These are phyloP conservation scores for Dinochytrium kinnereticum DNA, from an alignment of 371 early-diverging fungal genomes.

Conservation along the genomic window DNA sequence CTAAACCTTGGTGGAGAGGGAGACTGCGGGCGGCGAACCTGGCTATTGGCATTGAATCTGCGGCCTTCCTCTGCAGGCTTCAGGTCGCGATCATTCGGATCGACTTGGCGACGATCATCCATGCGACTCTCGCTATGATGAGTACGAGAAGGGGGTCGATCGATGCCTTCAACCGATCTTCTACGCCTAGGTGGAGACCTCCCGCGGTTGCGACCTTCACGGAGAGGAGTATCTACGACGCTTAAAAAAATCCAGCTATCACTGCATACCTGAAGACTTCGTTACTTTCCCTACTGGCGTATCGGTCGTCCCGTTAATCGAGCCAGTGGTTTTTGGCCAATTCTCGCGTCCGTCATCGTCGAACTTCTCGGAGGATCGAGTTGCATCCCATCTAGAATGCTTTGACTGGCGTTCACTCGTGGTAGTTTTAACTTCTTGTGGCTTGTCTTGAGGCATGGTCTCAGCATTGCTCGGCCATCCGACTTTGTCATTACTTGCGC, in stretches of 20 bases:
- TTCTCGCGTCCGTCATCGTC: too few species aligned
- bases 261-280: too few species aligned
- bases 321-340: too few species aligned
- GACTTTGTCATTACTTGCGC: not conserved
- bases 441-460: too few species aligned
- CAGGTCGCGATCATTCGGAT: not conserved
- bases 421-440: too few species aligned
- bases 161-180: not conserved
- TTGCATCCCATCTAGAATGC: too few species aligned
- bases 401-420: not conserved
- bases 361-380: too few species aligned
- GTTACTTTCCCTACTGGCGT: too few species aligned
- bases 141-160: not conserved
- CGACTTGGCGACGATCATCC: not conserved
- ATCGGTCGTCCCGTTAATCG: too few species aligned
- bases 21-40: not conserved
- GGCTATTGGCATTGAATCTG: not conserved
- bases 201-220: not conserved
- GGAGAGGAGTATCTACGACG: not conserved
- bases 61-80: slow-evolving; percentile 2
- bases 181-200: not conserved
- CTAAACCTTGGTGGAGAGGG: not conserved
- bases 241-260: too few species aligned
- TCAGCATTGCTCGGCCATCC: too few species aligned
- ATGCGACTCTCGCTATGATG: not conserved